phyloP scores from a whole-genome alignment of 2,329 filamentous ascomycete species.

The Penicillium sp. region DNA sequence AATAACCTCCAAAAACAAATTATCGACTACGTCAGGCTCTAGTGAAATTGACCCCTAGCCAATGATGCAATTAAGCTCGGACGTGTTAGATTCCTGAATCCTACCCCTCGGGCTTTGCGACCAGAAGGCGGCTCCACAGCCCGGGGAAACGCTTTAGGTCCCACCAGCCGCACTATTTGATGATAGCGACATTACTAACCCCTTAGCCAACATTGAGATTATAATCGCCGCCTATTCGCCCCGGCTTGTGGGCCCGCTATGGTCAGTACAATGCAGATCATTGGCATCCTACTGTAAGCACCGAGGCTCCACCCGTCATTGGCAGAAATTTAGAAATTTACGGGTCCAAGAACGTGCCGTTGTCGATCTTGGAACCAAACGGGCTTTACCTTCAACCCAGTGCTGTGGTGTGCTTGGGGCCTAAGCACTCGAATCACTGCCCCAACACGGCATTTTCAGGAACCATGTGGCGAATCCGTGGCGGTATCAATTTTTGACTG shows the following conservation, averaged over 20 bases:
- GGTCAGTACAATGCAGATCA: slow-evolving; percentile 10
- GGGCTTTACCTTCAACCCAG: slow-evolving; percentile 2
- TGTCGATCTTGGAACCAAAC: slow-evolving; percentile 10
- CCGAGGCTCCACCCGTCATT: neutral
- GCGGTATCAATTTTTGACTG: neutral
- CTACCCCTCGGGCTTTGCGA: neutral
- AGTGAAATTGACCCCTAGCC: neutral
- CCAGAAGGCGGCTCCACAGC: neutral
- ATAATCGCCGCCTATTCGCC: neutral
- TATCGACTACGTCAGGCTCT: neutral
- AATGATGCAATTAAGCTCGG: neutral
- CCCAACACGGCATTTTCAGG: neutral
- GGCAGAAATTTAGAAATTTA: neutral
- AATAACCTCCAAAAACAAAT: neutral
- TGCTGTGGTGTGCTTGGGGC: slow-evolving; percentile 2
- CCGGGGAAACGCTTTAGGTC: neutral
- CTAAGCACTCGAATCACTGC: neutral
- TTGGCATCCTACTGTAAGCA: slow-evolving; percentile 7
- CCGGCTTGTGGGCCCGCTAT: neutral
- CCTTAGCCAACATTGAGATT: neutral
- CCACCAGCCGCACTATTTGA: slow-evolving; percentile 33
- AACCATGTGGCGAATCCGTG: slow-evolving; percentile 11
- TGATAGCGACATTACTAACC: slow-evolving; percentile 1
- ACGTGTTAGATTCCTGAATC: neutral
- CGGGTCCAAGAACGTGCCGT: neutral